phyloP scores from a whole-genome alignment of 2,329 filamentous ascomycete genomes.

The Thermomyces lanuginosus region DNA sequence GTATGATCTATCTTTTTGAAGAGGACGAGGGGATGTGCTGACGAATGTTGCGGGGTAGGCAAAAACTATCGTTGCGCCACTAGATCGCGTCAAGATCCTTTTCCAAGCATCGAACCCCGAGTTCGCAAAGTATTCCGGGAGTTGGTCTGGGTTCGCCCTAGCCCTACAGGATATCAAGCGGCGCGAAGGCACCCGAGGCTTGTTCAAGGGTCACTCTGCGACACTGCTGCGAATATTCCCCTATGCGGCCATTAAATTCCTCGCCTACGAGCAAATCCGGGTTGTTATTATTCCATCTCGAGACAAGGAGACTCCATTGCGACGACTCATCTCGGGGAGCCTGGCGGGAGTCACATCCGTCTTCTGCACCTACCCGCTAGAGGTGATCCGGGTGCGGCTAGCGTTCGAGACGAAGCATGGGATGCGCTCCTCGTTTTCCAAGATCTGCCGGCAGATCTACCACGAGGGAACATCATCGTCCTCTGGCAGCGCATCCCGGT shows the following conservation, averaged over 20 bases:
- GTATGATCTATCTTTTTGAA: constrained; percentile 37
- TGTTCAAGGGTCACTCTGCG: constrained; percentile 88
- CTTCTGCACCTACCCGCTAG: constrained; percentile 89
- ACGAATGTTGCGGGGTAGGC: constrained; percentile 38
- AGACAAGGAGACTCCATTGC: constrained; percentile 61
- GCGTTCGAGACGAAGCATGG: constrained; percentile 82
- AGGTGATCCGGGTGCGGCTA: constrained; percentile 79
- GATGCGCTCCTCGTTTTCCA: constrained; percentile 50
- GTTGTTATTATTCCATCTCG: constrained; percentile 54
- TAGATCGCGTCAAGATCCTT: constrained; percentile 96
- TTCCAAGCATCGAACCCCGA: constrained; percentile 92
- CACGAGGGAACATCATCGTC: constrained; percentile 44
- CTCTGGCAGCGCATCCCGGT: constrained; percentile 21
- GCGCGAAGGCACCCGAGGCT: constrained; percentile 54
- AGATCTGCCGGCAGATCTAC: constrained; percentile 77
- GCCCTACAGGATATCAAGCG: constrained; percentile 73
- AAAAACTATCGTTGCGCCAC: constrained; percentile 86
- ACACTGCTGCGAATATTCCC: constrained; percentile 90
- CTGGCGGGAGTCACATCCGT: constrained; percentile 66
- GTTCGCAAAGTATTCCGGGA: constrained; percentile 82
- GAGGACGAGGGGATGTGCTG: background rate
- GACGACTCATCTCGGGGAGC: constrained; percentile 39
- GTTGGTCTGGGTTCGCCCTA: constrained; percentile 66
- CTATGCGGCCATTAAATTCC: constrained; percentile 93
- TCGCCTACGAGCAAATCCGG: constrained; percentile 93